Evolutionary conservation across 2,329 filamentous ascomycete genomes (phyloP).

Genomic region (Cladophialophora yegresii): DNA sequence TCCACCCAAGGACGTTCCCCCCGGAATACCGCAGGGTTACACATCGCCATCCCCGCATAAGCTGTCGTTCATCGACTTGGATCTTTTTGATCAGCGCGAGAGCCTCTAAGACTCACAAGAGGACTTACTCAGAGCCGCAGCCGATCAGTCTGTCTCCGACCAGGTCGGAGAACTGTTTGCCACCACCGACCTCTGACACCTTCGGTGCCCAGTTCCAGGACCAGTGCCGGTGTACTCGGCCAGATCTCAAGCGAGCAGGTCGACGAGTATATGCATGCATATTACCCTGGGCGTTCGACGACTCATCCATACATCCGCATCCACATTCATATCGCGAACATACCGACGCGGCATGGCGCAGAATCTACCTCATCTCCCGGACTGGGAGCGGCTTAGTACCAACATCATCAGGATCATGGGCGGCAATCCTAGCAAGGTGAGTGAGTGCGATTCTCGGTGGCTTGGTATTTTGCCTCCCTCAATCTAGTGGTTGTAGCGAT

Average conservation of each 20-base stretch:
- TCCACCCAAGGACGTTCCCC: neutral
- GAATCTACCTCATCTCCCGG: constrained; percentile 65
- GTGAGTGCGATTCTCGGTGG: neutral
- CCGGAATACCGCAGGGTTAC: too few species aligned
- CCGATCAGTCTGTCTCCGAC: neutral
- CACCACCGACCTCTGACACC: neutral
- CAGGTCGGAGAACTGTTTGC: neutral
- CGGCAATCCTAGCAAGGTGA: constrained; percentile 82
- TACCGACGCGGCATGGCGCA: constrained; percentile 55
- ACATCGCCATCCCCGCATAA: too few species aligned
- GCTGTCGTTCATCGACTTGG: too few species aligned
- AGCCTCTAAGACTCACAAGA: too few species aligned
- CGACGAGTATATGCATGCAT: neutral
- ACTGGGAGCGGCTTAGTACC: constrained; percentile 75
- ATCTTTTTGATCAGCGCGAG: too few species aligned
- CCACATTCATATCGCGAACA: neutral
- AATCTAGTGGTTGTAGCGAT: neutral
- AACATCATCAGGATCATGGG: constrained; percentile 81
- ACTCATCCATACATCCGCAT: neutral
- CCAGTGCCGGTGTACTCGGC: neutral
- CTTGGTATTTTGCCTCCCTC: neutral
- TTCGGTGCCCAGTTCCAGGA: neutral
- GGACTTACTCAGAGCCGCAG: neutral
- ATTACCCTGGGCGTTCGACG: neutral
- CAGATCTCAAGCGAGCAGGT: neutral